Evolutionary conservation across 805 yeast genomes (phyloP).

Genomic region (Saccharomycopsis babjevae): DNA sequence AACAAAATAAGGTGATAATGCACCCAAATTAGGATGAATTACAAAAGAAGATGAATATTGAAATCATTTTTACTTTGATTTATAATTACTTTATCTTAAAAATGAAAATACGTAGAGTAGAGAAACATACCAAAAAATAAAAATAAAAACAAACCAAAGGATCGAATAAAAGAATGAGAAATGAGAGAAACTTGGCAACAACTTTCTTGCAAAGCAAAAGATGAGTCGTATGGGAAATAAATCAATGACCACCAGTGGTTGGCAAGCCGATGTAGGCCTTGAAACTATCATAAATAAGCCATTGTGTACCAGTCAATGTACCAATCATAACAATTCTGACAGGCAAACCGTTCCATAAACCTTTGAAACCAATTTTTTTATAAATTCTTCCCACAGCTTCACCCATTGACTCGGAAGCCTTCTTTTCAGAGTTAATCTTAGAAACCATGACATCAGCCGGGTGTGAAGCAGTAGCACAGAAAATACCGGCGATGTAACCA

Average conservation of each 20-base stretch:
- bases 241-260: slow-evolving; percentile 60
- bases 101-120: background rate
- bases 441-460: slow-evolving; percentile 99
- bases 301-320: slow-evolving; percentile 93
- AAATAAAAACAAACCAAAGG: background rate
- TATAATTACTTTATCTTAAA: background rate
- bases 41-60: background rate
- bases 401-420: slow-evolving; percentile 54
- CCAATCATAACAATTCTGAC: slow-evolving; percentile 96
- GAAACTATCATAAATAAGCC: slow-evolving; percentile 94
- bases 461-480: slow-evolving; percentile 92
- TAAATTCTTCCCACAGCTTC: slow-evolving; percentile 68
- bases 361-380: slow-evolving; percentile 72
- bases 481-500: slow-evolving; percentile 95
- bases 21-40: background rate
- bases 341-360: slow-evolving; percentile 91
- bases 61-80: background rate
- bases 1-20: too few species aligned
- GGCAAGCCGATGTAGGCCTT: slow-evolving; percentile 93
- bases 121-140: background rate
- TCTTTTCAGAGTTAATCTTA: slow-evolving; percentile 68
- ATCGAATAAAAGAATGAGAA: background rate
- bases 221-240: background rate
- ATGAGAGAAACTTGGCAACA: background rate
- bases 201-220: background rate